Evolutionary conservation across 306 rosid species (phyloP), one percentile per base, ranked within the genome.

Genomic region (Prunus padus): DNA sequence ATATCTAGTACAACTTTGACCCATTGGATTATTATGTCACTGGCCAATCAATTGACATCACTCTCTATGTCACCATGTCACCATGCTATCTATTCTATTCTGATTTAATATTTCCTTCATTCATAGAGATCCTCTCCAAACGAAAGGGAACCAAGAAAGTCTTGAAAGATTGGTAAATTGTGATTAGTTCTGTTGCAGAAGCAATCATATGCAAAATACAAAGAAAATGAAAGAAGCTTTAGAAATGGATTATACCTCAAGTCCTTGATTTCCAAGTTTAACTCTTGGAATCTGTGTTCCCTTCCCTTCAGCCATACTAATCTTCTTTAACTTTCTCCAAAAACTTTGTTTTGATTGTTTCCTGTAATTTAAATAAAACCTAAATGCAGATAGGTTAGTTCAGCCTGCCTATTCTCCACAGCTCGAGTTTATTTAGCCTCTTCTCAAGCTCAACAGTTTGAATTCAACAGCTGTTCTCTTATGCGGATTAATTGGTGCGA

Each of bases 221-320:
- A 64, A 33, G 20, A 4, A 33, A 37, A n/a, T 33, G 15, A 64
- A 64, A 64, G 2, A 61, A 73, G 18, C 18, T 42, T 30, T 30
- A 16, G 19, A 64, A 64, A 65, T 68, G 50, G 69, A 67, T 12
- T 4, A 18, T 46, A 67, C 72, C 57, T 67, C 56, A 7, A 67
- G 8, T 67, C 59, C 72, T 16, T 68, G 57, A 5, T 57, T 25
- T 68, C 71, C 72, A 13, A 68, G 59, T 46, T 68, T 68, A 22
- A 68, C 59, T 31, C 54, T 68, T 50, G 45, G 45, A 31, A 26
- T 16, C 25, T 49, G 60, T 47, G 10, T 49, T 3, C 14, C 45
- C 20, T 46, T 47, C 71, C 28, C 55, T 67, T 45, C 40, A 13
- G 72, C 20, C 72, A 67, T 67, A 11, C 23, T 47, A 7, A 19